Evolutionary conservation across 78 protist species (phyloP).

Genomic region (Guillardia theta): DNA sequence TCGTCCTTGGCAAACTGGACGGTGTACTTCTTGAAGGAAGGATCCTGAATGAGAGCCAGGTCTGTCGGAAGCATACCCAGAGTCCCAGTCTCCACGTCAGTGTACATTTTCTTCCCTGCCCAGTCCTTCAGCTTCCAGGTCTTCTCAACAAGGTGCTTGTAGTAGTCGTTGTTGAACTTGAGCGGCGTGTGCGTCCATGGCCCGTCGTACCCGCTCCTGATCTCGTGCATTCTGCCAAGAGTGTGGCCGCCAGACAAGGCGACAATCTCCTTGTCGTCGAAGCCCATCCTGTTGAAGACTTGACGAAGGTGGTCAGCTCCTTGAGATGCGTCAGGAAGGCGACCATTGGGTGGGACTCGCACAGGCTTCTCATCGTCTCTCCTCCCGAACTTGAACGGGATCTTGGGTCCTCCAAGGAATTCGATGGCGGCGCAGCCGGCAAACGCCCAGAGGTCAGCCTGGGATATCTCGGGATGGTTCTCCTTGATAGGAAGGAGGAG

Average conservation of each 20-base stretch:
- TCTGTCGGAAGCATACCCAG: constrained; percentile 78
- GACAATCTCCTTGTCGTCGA: constrained; percentile 68
- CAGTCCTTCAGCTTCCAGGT: constrained; percentile 14
- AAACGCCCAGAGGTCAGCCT: constrained; percentile 70
- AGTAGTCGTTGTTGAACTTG: constrained; percentile 52
- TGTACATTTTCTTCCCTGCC: constrained; percentile 48
- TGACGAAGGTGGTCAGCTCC: constrained; percentile 47
- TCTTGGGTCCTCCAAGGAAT: constrained; percentile 71
- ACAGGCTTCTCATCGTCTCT: neutral
- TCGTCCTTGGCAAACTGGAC: constrained; percentile 41
- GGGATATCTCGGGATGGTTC: constrained; percentile 53
- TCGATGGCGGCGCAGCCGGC: constrained; percentile 68
- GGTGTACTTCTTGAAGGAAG: constrained; percentile 32
- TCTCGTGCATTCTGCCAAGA: constrained; percentile 68
- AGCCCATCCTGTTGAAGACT: constrained; percentile 64
- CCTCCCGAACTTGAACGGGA: constrained; percentile 51
- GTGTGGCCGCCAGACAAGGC: constrained; percentile 72
- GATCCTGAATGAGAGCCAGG: constrained; percentile 65
- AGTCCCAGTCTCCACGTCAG: constrained; percentile 45
- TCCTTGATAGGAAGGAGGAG: constrained; percentile 43
- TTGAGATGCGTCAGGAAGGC: constrained; percentile 61
- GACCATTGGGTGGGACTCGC: neutral
- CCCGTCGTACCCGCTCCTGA: constrained; percentile 58
- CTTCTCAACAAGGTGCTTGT: neutral
- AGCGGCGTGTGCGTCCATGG: constrained; percentile 72